Conservation (phyloP, 2,329 filamentous ascomycete species). For the Penicillium griseofulvum region DNA sequence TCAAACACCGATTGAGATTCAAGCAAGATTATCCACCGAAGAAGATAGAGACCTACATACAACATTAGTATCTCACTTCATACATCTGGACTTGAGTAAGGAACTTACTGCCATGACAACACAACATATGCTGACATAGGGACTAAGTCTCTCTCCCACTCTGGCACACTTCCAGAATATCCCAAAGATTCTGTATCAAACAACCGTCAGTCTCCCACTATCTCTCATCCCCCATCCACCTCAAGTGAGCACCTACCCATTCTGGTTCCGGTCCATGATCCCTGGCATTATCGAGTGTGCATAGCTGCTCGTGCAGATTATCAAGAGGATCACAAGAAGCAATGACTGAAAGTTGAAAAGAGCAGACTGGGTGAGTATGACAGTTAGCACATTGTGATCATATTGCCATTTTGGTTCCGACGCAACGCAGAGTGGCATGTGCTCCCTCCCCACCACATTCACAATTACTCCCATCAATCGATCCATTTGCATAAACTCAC, state of each 20-base stretch:
- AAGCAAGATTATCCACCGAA: constrained; percentile 31
- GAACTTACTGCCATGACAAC: constrained; percentile 82
- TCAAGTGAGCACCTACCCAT: constrained; percentile 61
- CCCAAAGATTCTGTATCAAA: constrained; percentile 62
- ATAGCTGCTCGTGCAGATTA: constrained; percentile 95
- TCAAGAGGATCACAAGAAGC: constrained; percentile 86
- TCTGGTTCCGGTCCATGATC: constrained; percentile 89
- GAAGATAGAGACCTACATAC: constrained; percentile 37
- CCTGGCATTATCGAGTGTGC: constrained; percentile 84
- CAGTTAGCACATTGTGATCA: constrained; percentile 13
- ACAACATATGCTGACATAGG: constrained; percentile 93
- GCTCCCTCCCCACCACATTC: not conserved
- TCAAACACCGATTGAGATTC: not conserved
- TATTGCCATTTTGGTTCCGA: not conserved
- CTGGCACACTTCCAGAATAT: constrained; percentile 96
- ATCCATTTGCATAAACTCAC: constrained; percentile 19
- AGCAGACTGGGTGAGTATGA: constrained; percentile 63
- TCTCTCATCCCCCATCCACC: not conserved
- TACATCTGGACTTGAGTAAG: not conserved
- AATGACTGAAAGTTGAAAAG: constrained; percentile 99
- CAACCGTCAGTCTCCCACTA: not conserved
- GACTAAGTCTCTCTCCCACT: constrained; percentile 87
- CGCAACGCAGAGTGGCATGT: not conserved
- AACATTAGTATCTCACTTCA: constrained; percentile 2
- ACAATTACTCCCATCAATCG: not conserved